Percentiles rank a stretch among this genome's conserved stretches.
Conservation (phyloP, 352 stramenopile genomes). For the Pythium aristosporum region DNA sequence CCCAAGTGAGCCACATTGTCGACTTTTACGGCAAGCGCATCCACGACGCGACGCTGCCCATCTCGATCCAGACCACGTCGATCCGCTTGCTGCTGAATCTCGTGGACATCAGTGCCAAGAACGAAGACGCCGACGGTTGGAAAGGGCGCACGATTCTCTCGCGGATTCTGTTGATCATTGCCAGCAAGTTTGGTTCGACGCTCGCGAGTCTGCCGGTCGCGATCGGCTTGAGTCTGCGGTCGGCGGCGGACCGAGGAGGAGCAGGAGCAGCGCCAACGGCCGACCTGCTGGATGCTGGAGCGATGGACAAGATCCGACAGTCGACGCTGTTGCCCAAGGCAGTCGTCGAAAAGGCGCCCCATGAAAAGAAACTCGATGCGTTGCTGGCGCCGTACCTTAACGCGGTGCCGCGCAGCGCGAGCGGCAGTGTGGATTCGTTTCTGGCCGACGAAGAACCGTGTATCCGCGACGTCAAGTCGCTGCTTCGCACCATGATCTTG, state of each 20-base stretch:
- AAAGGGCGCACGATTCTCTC: slow-evolving; percentile 90
- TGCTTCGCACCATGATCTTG: slow-evolving; percentile 96
- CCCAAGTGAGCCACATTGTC: slow-evolving; percentile 95
- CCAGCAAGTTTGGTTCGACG: slow-evolving; percentile 93
- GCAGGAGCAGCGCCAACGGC: background rate
- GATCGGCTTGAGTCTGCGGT: slow-evolving; percentile 54
- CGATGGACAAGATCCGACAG: slow-evolving; percentile 88
- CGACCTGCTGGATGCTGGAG: slow-evolving; percentile 79
- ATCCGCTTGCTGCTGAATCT: slow-evolving; percentile 96
- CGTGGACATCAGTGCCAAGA: slow-evolving; percentile 96
- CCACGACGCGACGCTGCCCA: slow-evolving; percentile 90
- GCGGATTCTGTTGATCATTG: slow-evolving; percentile 91
- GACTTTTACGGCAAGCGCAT: slow-evolving; percentile 93
- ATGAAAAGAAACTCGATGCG: slow-evolving; percentile 76
- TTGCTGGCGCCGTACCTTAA: slow-evolving; percentile 60
- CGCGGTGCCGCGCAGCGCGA: slow-evolving; percentile 16
- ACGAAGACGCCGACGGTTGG: slow-evolving; percentile 88
- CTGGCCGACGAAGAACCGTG: slow-evolving; percentile 71
- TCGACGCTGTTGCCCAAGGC: slow-evolving; percentile 72
- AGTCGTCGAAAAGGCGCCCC: slow-evolving; percentile 42
- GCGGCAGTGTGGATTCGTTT: slow-evolving; percentile 33
- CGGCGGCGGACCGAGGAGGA: slow-evolving; percentile 4
- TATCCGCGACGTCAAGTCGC: slow-evolving; percentile 90
- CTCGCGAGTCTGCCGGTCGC: slow-evolving; percentile 68
- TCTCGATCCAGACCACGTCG: slow-evolving; percentile 95